These are phyloP conservation scores for Tetrapisispora pingtungensis DNA, from an alignment of 805 yeast species.

Conservation along the genomic window DNA sequence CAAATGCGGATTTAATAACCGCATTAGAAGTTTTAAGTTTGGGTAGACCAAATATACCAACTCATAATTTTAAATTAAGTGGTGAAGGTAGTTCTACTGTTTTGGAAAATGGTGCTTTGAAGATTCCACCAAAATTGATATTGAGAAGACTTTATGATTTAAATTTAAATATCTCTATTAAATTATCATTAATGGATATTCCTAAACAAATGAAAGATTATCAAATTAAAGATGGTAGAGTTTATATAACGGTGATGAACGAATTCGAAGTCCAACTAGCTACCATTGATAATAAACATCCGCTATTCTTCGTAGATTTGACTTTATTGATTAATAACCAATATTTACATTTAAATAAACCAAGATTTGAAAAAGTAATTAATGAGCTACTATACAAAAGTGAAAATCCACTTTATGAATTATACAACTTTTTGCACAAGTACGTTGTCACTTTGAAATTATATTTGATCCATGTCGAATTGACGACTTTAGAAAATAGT, in stretches of 20 bases:
- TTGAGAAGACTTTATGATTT: conserved; percentile 55
- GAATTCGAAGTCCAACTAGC: conserved; percentile 74
- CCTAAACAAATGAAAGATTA: conserved; percentile 60
- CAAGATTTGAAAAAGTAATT: conserved; percentile 23
- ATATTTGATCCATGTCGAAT: conserved; percentile 26
- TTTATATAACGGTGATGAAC: conserved; percentile 49
- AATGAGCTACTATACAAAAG: conserved; percentile 26
- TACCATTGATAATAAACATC: conserved; percentile 56
- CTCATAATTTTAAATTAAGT: conserved; percentile 43
- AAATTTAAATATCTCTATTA: conserved; percentile 61
- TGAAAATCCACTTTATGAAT: conserved; percentile 19
- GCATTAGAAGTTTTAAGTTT: conserved; percentile 73
- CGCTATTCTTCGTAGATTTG: conserved; percentile 72
- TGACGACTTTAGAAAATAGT: conserved; percentile 18
- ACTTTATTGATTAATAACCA: conserved; percentile 40
- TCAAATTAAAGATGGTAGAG: conserved; percentile 64
- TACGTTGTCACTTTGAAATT: conserved; percentile 27
- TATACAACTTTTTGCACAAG: conserved; percentile 27
- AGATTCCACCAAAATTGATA: conserved; percentile 44
- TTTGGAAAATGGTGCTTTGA: conserved; percentile 8
- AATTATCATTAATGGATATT: conserved; percentile 60
- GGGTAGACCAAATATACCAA: conserved; percentile 67
- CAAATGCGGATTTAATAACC: conserved; percentile 83
- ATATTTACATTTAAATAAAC: conserved; percentile 21
- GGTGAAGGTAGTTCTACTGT: conserved; percentile 12